phyloP scores from a whole-genome alignment of 352 stramenopile genomes.

The Pythium phragmiticola region DNA sequence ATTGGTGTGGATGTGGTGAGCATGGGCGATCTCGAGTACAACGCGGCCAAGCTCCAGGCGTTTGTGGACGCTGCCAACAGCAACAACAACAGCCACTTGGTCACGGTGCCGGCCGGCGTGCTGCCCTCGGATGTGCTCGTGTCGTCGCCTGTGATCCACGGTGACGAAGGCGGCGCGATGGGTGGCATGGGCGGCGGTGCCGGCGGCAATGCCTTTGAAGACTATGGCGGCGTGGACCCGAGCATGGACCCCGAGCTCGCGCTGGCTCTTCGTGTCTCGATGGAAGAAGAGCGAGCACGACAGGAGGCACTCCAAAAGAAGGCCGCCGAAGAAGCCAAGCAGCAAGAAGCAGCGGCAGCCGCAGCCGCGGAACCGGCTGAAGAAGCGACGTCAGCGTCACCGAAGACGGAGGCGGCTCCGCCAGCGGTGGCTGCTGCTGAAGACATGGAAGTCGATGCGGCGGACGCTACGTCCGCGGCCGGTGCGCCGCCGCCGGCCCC shows the following conservation, averaged over 20 bases:
- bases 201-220: conserved; percentile 79
- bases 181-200: conserved; percentile 43
- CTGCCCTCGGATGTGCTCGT: conserved; percentile 98
- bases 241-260: conserved; percentile 99
- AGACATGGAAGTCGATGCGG: conserved; percentile 40
- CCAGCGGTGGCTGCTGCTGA: conserved; percentile 24
- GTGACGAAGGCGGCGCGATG: conserved; percentile 67
- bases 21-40: conserved; percentile 95
- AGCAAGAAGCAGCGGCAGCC: conserved; percentile 21
- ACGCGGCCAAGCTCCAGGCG: conserved; percentile 85
- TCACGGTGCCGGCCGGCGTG: conserved; percentile 95
- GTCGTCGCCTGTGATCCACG: conserved; percentile 93
- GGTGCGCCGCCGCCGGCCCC: conserved; percentile 58
- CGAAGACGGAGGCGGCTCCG: conserved; percentile 22
- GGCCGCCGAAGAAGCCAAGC: conserved; percentile 64
- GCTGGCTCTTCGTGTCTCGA: conserved; percentile 95
- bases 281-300: conserved; percentile 97
- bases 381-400: conserved; percentile 14
- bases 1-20: conserved; percentile 97
- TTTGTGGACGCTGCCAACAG: conserved; percentile 94
- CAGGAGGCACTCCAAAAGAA: conserved; percentile 94
- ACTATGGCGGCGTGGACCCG: conserved; percentile 97
- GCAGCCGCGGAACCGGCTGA: conserved; percentile 22
- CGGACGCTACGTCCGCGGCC: conserved; percentile 27
- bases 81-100: conserved; percentile 94